These are phyloP conservation scores for Cladorrhinum sp. DNA, from an alignment of 2,329 filamentous ascomycete genomes.

Conservation along the genomic window DNA sequence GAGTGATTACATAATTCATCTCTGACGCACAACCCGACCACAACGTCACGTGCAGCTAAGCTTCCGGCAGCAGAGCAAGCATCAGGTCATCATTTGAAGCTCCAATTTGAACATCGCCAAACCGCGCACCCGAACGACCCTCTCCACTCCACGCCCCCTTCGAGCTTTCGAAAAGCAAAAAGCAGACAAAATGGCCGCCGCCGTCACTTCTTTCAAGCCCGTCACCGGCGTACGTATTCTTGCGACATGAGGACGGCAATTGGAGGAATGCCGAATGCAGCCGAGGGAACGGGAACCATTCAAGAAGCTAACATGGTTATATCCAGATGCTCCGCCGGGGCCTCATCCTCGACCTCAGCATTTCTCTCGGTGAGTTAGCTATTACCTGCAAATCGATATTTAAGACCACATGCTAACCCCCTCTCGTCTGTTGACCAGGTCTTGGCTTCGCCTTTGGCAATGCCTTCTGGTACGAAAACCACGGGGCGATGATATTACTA, in stretches of 20 bases:
- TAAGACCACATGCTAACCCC: constrained; percentile 34
- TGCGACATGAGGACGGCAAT: background rate
- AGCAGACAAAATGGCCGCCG: constrained; percentile 38
- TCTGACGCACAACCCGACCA: background rate
- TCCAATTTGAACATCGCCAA: constrained; percentile 23
- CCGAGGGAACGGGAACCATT: constrained; percentile 3
- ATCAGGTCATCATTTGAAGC: constrained; percentile 23
- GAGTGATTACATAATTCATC: background rate
- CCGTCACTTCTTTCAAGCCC: constrained; percentile 40
- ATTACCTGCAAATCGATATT: background rate
- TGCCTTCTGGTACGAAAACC: constrained; percentile 52
- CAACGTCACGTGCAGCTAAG: constrained; percentile 24
- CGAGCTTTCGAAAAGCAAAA: constrained; percentile 10
- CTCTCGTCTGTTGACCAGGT: constrained; percentile 38
- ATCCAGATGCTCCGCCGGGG: constrained; percentile 57
- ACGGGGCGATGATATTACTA: background rate
- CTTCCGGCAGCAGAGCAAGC: constrained; percentile 5
- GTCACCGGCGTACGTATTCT: constrained; percentile 56
- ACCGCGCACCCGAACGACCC: constrained; percentile 21
- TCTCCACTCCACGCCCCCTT: constrained; percentile 21
- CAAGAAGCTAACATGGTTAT: constrained; percentile 32
- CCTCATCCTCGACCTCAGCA: constrained; percentile 54
- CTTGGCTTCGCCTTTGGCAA: constrained; percentile 54
- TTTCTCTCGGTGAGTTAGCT: constrained; percentile 51
- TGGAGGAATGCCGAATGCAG: constrained; percentile 16